A percentile compares a stretch with the other conserved stretches of the same genome.
These are phyloP conservation scores for Bassia scoparia DNA, from an alignment of 148 eudicot genomes.

Conservation along the genomic window DNA sequence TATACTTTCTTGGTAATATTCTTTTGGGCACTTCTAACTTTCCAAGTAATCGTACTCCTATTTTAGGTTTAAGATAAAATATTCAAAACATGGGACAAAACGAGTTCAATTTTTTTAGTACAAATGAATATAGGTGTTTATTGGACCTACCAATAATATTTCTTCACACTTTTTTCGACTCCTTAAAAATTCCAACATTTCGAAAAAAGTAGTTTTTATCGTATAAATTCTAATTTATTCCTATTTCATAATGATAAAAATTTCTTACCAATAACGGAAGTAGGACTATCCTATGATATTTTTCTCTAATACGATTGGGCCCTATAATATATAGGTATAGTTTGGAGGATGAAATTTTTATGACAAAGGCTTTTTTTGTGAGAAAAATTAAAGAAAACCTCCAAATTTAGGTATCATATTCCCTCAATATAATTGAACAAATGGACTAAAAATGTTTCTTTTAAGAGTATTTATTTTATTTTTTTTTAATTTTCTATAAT, in stretches of 20 bases:
- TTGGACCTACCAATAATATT: too few species aligned
- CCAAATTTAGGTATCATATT: not conserved
- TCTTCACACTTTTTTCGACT: too few species aligned
- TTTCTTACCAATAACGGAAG: conserved; percentile 2
- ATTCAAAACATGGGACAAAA: not conserved
- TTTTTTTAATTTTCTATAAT: too few species aligned
- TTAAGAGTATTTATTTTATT: not conserved
- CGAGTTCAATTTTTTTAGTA: not conserved
- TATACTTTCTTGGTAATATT: not conserved
- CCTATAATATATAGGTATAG: conserved; percentile 13
- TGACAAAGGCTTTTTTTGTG: not conserved
- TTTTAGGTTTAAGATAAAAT: not conserved
- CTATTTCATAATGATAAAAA: not conserved
- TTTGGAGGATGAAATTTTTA: conserved; percentile 7
- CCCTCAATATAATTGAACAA: not conserved
- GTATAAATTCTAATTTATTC: not conserved
- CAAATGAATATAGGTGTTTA: not conserved
- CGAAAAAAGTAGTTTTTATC: too few species aligned
- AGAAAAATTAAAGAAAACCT: not conserved
- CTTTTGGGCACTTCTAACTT: not conserved
- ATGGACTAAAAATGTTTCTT: not conserved
- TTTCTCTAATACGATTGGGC: not conserved
- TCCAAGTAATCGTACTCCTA: too few species aligned
- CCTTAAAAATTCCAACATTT: too few species aligned
- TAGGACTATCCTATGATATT: conserved; percentile 4